Evolutionary conservation across 1,284 basidiomycete genomes (phyloP), one percentile per base, ranked within the genome.

Genomic region (Sporisorium scitamineum): DNA sequence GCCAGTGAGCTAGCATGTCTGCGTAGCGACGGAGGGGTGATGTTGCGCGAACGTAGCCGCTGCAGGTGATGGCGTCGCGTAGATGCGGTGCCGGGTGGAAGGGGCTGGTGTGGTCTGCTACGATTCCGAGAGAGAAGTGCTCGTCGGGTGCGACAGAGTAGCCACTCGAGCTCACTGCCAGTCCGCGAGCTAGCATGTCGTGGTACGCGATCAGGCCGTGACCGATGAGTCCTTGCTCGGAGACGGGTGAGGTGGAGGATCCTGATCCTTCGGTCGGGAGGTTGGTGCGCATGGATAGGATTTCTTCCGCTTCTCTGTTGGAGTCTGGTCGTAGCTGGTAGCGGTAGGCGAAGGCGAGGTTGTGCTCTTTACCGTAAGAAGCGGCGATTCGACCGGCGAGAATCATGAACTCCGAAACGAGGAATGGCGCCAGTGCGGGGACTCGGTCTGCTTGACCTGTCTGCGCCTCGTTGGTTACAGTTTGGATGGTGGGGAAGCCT

Each of bases 1-100:
- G 95, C 94, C 95, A 99, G 87, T 99, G 97, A 10, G 88, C 87
- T 6, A 97, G 84, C 77, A 98, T 86, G 86, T 99, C 97, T 44
- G 88, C 86, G 85, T 91, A 97, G 24, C 97, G 90, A 47, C 97
- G 89, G 53, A 99, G 87, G 0, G 97, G 97, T 3, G 92, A 93
- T 0, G 97, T 98, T 5, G 90, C 90, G n/a, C 93, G 90, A 11
- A 89, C 86, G 85, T 99, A 99, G 11, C 82, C 83, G 16, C 70
- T 61, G 5, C 20, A 2, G 0, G 57, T 57, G 1, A 84, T 51
- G 8, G 61, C 63, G 34, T 76, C 73, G 2, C 45, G 37, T 7
- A 41, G 22, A 5, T 22, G 24, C 5, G 29, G 10, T 2, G 32
- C 2, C 2, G 55, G 57, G 6, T 22, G 16, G 10, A 52, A 56